Evolutionary conservation across 23 red algal species (phyloP), one percentile per base, ranked within the genome.

Genomic region (Gracilaria gracilis): DNA sequence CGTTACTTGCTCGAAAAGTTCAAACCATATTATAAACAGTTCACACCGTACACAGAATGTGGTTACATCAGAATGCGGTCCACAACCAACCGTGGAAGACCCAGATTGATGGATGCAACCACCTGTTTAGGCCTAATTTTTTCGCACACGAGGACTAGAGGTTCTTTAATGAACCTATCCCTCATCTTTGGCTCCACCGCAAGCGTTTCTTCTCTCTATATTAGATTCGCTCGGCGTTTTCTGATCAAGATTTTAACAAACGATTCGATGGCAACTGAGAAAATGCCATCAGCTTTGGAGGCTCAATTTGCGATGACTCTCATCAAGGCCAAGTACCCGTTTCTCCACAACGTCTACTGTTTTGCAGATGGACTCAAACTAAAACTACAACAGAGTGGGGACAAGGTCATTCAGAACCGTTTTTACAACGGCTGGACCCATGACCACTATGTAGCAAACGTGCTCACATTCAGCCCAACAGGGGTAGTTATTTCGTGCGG

Each of bases 351-450:
- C 9, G 59, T 89, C 4, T 89, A 89, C 50, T 78, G 86, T 33
- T 55, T 77, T 66, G 71, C 54, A 7, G 86, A 89, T 89, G 86
- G 86, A 23, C 31, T 75, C 6, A 89, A 89, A 65, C 35, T 89
- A 7, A 29, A 66, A 29, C 35, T 89, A 8, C 54, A 89, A 80
- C 17, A 65, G 11, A 47, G 39, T 24, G 69, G 73, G 0, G 73
- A 89, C 6, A 19, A 25, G 0, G 34, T 80, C 1, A 42, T 89
- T 0, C 86, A 79, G 50, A 89, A 42, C 35, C 67, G 0, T 0
- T 89, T 89, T 70, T 89, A 80, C 33, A 89, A 89, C 38, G 50
- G 71, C 0, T 89, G 70, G 72, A 79, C 42, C 0, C 69, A 78
- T 49, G 75, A 69, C 32, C 86, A 79, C 33, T 89, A 78, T 35